phyloP scores from a whole-genome alignment of 768 basidiomycete genomes.

The Macrolepiota dolichaula region DNA sequence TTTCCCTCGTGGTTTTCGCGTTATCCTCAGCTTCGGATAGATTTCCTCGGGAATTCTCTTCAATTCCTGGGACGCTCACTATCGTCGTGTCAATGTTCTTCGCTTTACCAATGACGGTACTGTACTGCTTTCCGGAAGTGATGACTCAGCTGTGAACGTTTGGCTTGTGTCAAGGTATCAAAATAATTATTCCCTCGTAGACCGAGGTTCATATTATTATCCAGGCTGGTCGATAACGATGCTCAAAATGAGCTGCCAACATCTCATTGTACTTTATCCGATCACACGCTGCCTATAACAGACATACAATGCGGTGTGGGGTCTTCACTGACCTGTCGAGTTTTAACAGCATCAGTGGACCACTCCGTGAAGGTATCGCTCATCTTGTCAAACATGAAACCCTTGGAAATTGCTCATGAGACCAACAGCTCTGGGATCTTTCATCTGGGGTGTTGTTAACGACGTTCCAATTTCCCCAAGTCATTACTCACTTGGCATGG shows the following conservation, averaged over 20 bases:
- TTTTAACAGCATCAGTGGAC: slow-evolving; percentile 82
- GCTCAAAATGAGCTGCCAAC: slow-evolving; percentile 71
- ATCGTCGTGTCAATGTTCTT: slow-evolving; percentile 80
- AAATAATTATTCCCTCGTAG: slow-evolving; percentile 17
- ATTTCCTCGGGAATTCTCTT: slow-evolving; percentile 91
- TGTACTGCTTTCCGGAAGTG: slow-evolving; percentile 80
- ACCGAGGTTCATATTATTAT: slow-evolving; percentile 13
- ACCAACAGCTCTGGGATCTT: slow-evolving; percentile 72
- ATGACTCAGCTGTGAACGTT: slow-evolving; percentile 85
- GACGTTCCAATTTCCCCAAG: slow-evolving; percentile 83
- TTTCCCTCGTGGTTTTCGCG: neutral
- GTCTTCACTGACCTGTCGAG: slow-evolving; percentile 68
- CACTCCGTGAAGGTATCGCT: slow-evolving; percentile 80
- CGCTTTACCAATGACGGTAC: slow-evolving; percentile 82
- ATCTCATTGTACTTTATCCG: slow-evolving; percentile 77
- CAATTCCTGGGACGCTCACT: slow-evolving; percentile 94
- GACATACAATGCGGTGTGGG: slow-evolving; percentile 81
- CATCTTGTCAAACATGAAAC: slow-evolving; percentile 4
- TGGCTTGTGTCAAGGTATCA: slow-evolving; percentile 87
- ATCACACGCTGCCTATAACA: slow-evolving; percentile 90
- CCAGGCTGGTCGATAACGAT: slow-evolving; percentile 73
- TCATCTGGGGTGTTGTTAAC: slow-evolving; percentile 71
- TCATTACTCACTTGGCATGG: slow-evolving; percentile 68
- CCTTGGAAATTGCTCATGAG: slow-evolving; percentile 9
- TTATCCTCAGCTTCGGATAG: slow-evolving; percentile 33